Percentiles rank a stretch among this genome's conserved stretches.
These are phyloP conservation scores for Rubroboletus pulcherrimus DNA, from an alignment of 768 basidiomycete species.

Conservation along the genomic window DNA sequence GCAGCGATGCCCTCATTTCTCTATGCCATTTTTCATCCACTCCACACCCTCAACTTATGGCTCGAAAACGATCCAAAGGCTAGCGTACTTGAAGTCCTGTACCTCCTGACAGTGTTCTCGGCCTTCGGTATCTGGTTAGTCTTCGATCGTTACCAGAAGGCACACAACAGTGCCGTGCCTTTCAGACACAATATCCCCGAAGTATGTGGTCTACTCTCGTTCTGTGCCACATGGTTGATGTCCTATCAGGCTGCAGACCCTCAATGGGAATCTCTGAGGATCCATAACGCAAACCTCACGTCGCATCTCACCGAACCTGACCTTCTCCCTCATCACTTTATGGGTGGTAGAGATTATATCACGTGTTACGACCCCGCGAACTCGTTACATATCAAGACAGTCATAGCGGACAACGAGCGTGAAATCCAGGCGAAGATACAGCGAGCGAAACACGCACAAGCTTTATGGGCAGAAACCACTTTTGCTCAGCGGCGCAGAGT, in stretches of 20 bases:
- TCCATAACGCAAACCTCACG: slow-evolving; percentile 56
- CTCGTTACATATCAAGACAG: slow-evolving; percentile 72
- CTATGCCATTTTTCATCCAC: slow-evolving; percentile 46
- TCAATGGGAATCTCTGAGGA: slow-evolving; percentile 49
- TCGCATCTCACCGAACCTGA: slow-evolving; percentile 59
- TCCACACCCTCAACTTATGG: slow-evolving; percentile 46
- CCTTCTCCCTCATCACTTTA: slow-evolving; percentile 47
- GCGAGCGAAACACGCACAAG: slow-evolving; percentile 62
- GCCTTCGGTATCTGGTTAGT: slow-evolving; percentile 79
- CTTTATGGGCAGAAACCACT: slow-evolving; percentile 66
- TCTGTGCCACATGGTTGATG: slow-evolving; percentile 13
- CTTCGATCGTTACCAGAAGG: slow-evolving; percentile 67
- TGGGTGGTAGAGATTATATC: slow-evolving; percentile 61
- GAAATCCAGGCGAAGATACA: slow-evolving; percentile 75
- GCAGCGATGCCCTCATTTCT: slow-evolving; percentile 30
- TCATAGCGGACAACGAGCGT: slow-evolving; percentile 66
- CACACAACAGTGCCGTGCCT: slow-evolving; percentile 67
- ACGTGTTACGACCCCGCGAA: slow-evolving; percentile 93
- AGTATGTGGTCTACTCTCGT: slow-evolving; percentile 38
- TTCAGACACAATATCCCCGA: slow-evolving; percentile 58
- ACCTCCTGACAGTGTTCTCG: slow-evolving; percentile 66
- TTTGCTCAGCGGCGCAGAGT: slow-evolving; percentile 81
- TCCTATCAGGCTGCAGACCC: slow-evolving; percentile 52
- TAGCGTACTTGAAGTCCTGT: slow-evolving; percentile 57
- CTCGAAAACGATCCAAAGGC: slow-evolving; percentile 46